Percentiles rank a stretch among this genome's conserved stretches.
phyloP scores from a whole-genome alignment of 768 basidiomycete species.

The Mycena galericulata region DNA sequence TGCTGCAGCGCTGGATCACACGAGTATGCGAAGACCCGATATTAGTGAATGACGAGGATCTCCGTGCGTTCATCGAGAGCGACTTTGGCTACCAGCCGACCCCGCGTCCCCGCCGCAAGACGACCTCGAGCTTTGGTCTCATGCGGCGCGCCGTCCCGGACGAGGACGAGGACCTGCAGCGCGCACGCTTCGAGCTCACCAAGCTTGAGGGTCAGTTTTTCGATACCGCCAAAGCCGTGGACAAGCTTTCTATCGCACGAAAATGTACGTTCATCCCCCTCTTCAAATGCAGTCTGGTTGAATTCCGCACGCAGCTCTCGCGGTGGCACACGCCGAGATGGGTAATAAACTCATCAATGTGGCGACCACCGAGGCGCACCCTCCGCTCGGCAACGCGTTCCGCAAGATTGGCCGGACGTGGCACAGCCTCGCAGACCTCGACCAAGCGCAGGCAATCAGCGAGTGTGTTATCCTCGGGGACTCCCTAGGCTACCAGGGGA shows the following conservation, averaged over 20 bases:
- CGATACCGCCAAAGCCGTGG: constrained; percentile 91
- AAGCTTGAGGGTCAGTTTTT: constrained; percentile 94
- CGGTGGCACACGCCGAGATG: constrained; percentile 85
- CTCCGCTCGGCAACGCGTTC: constrained; percentile 84
- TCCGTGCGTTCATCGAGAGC: constrained; percentile 95
- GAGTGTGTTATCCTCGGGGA: constrained; percentile 98
- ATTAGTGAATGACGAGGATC: constrained; percentile 89
- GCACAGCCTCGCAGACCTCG: constrained; percentile 90
- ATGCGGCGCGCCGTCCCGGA: constrained; percentile 88
- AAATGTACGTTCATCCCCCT: constrained; percentile 66
- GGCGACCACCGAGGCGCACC: constrained; percentile 90
- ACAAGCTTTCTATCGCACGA: constrained; percentile 82
- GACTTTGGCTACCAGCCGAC: constrained; percentile 97
- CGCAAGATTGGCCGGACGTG: constrained; percentile 88
- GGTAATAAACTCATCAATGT: constrained; percentile 93
- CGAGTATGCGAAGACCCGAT: constrained; percentile 94
- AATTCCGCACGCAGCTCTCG: constrained; percentile 66
- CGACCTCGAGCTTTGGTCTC: constrained; percentile 79
- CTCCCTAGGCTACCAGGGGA: constrained; percentile 93
- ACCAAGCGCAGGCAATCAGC: constrained; percentile 91
- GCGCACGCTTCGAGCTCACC: constrained; percentile 91
- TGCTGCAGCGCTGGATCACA: constrained; percentile 95
- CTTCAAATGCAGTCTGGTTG: constrained; percentile 13
- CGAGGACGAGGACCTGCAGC: constrained; percentile 93
- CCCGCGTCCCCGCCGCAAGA: constrained; percentile 78